These are phyloP conservation scores for Calophaca sinica DNA, from an alignment of 306 rosid genomes.

Conservation along the genomic window DNA sequence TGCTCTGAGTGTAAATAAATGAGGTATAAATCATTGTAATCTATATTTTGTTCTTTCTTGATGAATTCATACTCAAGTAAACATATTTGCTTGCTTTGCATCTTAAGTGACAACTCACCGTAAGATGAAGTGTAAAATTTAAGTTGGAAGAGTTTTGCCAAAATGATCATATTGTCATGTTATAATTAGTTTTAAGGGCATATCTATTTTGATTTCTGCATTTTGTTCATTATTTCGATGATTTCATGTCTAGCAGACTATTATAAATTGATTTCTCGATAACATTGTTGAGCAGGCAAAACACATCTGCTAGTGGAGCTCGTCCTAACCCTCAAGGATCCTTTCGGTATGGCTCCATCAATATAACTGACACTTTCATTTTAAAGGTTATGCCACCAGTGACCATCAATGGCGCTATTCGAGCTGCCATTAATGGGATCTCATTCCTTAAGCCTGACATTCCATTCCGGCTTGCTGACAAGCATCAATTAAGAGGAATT, in stretches of 20 bases:
- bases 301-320: slow-evolving; percentile 90
- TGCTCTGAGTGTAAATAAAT: background rate
- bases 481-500: slow-evolving; percentile 62
- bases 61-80: slow-evolving; percentile 6
- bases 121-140: background rate
- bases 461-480: slow-evolving; percentile 89
- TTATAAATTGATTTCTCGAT: slow-evolving; percentile 26
- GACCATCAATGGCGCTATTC: slow-evolving; percentile 56
- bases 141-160: background rate
- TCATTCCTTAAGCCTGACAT: slow-evolving; percentile 74
- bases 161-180: background rate
- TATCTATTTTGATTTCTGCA: background rate
- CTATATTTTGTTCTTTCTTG: background rate
- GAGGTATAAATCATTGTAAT: background rate
- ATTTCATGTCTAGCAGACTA: background rate
- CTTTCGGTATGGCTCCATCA: slow-evolving; percentile 79
- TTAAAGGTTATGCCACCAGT: slow-evolving; percentile 64
- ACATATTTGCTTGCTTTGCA: background rate
- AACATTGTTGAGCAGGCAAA: slow-evolving; percentile 61
- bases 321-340: slow-evolving; percentile 98
- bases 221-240: background rate
- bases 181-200: background rate
- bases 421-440: slow-evolving; percentile 79
- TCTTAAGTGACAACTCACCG: background rate
- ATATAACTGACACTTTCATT: slow-evolving; percentile 79